phyloP scores from a whole-genome alignment of 176 grass and related monocot species.

The Triticum urartu region DNA sequence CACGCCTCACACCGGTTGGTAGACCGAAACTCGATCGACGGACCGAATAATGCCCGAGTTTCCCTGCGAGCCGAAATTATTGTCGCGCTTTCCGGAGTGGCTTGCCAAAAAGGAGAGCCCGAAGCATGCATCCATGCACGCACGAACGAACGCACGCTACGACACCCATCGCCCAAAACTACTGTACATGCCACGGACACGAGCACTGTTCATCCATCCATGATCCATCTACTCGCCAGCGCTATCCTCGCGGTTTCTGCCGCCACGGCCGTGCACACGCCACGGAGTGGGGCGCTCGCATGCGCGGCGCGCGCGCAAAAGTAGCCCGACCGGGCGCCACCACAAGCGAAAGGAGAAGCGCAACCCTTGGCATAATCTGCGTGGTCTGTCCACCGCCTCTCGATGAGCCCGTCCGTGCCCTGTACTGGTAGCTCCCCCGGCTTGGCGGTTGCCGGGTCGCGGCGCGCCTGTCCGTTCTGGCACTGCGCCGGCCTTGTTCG shows the following conservation, averaged over 20 bases:
- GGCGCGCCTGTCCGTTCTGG: constrained; percentile 1
- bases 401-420: not conserved
- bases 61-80: constrained; percentile 10
- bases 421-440: not conserved
- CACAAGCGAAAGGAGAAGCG: constrained; percentile 18
- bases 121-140: not conserved
- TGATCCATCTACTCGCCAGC: not conserved
- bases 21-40: constrained; percentile 13
- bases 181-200: not conserved
- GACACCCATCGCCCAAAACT: not conserved
- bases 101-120: constrained; percentile 6
- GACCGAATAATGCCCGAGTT: constrained; percentile 24
- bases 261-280: not conserved
- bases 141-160: not conserved
- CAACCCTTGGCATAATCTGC: not conserved
- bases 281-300: too few species aligned
- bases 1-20: constrained; percentile 47
- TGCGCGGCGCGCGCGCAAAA: not conserved
- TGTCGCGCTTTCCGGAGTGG: constrained; percentile 47
- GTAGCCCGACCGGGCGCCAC: not conserved
- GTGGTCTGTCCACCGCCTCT: not conserved
- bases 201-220: not conserved
- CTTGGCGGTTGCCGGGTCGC: constrained; percentile 34
- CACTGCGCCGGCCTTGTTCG: constrained; percentile 3
- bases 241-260: not conserved